These are phyloP conservation scores for Biscogniauxia mediterranea DNA, from an alignment of 2,329 filamentous ascomycete species.

Conservation along the genomic window DNA sequence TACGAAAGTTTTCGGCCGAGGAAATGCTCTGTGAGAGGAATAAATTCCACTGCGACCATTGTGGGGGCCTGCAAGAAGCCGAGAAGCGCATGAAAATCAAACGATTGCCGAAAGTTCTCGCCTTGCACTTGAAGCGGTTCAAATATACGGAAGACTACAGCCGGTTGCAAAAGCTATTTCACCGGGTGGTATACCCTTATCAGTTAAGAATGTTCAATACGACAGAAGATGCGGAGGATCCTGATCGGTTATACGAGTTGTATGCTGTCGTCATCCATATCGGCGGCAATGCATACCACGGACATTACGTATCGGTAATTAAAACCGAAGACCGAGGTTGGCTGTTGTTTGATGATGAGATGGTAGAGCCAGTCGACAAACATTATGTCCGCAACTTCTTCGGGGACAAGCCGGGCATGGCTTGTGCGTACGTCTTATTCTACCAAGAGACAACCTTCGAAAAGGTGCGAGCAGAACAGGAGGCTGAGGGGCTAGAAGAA, in stretches of 20 bases:
- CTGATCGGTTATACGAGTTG: conserved; percentile 90
- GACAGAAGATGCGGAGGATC: conserved; percentile 90
- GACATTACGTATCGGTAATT: conserved; percentile 96
- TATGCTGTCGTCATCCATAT: conserved; percentile 98
- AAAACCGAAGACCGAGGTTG: conserved; percentile 96
- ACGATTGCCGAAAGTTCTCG: conserved; percentile 83
- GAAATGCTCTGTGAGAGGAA: conserved; percentile 98
- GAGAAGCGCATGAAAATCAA: conserved; percentile 99
- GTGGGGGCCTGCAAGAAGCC: conserved; percentile 92
- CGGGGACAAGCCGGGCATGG: conserved; percentile 84
- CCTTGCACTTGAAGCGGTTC: conserved; percentile 92
- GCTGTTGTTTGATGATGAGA: conserved; percentile 96
- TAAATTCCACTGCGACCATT: conserved; percentile 98
- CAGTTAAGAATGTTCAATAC: conserved; percentile 97
- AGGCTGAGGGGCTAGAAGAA: conserved; percentile 71
- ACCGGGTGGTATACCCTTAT: conserved; percentile 95
- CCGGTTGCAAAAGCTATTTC: conserved; percentile 91
- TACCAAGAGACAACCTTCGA: conserved; percentile 86
- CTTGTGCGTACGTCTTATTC: conserved; percentile 94
- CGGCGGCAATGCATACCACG: conserved; percentile 93
- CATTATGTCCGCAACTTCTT: conserved; percentile 97
- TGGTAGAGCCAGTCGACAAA: conserved; percentile 97
- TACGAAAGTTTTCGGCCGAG: conserved; percentile 94
- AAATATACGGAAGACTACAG: conserved; percentile 98
- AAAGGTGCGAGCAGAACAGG: conserved; percentile 72